Percentiles rank a stretch among this genome's conserved stretches.
These are phyloP conservation scores for Mrakia blollopis DNA, from an alignment of 768 basidiomycete species.

Conservation along the genomic window DNA sequence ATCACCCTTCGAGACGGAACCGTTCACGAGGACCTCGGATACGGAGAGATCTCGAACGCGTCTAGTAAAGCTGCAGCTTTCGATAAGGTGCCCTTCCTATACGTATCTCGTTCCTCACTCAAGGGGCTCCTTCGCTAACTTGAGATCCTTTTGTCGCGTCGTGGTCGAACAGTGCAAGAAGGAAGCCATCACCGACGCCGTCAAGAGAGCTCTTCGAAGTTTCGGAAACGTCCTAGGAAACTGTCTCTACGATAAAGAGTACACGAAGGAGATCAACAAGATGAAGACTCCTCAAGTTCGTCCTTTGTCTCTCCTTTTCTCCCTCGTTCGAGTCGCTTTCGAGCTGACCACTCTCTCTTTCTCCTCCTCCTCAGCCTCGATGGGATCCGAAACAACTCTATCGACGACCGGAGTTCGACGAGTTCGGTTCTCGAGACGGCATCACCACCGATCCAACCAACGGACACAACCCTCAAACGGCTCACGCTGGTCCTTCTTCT, in stretches of 20 bases:
- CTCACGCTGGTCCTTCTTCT: not conserved
- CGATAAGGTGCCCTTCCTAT: constrained; percentile 66
- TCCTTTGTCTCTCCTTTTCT: constrained; percentile 28
- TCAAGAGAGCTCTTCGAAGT: constrained; percentile 82
- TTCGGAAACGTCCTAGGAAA: constrained; percentile 95
- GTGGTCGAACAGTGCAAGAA: constrained; percentile 76
- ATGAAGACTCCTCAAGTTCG: constrained; percentile 77
- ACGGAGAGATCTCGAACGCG: constrained; percentile 76
- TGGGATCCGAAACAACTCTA: constrained; percentile 34
- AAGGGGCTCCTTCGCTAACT: not conserved
- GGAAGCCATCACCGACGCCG: constrained; percentile 90
- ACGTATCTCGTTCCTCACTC: not conserved
- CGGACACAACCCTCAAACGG: not conserved
- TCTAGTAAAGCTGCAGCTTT: constrained; percentile 78
- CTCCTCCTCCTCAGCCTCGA: constrained; percentile 33
- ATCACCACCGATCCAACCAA: constrained; percentile 23
- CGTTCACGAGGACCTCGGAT: constrained; percentile 90
- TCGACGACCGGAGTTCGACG: constrained; percentile 33
- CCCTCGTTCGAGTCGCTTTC: not conserved
- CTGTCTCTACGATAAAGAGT: constrained; percentile 93
- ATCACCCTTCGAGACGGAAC: constrained; percentile 83
- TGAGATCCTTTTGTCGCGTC: not conserved
- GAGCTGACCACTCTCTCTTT: too few relatives aligned
- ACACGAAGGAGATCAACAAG: constrained; percentile 75
- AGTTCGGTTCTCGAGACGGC: constrained; percentile 23